Percentiles rank a stretch among this genome's conserved stretches.
Conservation (phyloP, 805 yeast genomes). For the Saturnispora gosingensis region DNA sequence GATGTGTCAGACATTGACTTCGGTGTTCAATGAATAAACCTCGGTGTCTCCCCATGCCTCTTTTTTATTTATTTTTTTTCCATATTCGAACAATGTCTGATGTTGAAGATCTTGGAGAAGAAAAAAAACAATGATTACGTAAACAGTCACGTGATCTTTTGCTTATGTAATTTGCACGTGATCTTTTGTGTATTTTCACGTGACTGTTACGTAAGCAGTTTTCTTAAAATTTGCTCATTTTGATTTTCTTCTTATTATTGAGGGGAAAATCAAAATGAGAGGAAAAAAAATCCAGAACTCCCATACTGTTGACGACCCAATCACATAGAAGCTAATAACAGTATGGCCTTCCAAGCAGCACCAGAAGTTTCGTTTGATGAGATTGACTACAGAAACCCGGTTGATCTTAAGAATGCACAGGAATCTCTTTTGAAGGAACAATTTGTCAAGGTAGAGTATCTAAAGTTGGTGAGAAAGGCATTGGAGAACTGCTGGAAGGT, state of each 20-base stretch:
- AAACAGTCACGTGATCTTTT: background rate
- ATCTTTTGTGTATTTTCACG: background rate
- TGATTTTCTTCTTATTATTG: background rate
- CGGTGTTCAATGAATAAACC: background rate
- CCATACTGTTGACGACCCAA: background rate
- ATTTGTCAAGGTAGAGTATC: constrained; percentile 59
- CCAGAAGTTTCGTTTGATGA: constrained; percentile 77
- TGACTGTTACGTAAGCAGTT: background rate
- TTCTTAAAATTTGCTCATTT: background rate
- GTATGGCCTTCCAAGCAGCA: constrained; percentile 30
- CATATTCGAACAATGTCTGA: background rate
- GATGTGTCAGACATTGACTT: background rate
- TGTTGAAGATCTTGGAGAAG: background rate
- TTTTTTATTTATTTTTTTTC: background rate
- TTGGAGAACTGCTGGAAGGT: constrained; percentile 58
- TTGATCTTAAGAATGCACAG: constrained; percentile 63
- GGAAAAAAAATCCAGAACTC: background rate
- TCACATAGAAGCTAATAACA: background rate
- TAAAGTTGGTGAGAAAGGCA: constrained; percentile 63
- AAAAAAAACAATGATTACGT: background rate
- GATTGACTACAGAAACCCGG: constrained; percentile 61
- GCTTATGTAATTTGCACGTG: background rate
- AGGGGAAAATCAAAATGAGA: background rate
- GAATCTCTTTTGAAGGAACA: constrained; percentile 71
- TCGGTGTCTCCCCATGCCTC: background rate